Conservation (phyloP, 2,329 filamentous ascomycete species). For the Botryotinia globosa region DNA sequence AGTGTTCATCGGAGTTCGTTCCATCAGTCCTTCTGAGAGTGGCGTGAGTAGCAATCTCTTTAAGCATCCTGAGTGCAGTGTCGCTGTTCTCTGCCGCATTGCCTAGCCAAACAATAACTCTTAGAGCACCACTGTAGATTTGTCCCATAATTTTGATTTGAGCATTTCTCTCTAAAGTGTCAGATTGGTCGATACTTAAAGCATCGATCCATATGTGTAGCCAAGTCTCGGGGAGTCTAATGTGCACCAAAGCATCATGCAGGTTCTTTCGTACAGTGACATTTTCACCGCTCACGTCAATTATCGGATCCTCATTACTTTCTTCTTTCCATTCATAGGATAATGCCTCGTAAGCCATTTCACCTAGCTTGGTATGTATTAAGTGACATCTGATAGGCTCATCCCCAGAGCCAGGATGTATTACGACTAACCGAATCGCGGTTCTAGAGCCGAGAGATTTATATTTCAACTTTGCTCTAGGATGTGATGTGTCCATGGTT, state of each 20-base stretch:
- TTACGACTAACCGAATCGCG: neutral
- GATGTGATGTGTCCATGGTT: neutral
- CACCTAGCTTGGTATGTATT: neutral
- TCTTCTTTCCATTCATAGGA: neutral
- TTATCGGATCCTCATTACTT: neutral
- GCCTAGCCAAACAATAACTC: neutral
- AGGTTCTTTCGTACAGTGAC: neutral
- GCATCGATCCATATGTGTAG: neutral
- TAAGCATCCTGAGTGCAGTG: neutral
- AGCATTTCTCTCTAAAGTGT: neutral
- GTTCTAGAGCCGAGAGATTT: neutral
- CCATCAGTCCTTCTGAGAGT: neutral
- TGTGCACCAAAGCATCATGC: neutral
- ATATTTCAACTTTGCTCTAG: neutral
- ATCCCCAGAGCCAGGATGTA: neutral
- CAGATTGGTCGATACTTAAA: neutral
- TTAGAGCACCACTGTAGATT: neutral
- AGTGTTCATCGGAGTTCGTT: neutral
- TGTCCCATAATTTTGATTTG: neutral
- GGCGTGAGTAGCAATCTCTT: neutral
- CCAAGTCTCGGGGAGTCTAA: too few relatives aligned
- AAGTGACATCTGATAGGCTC: neutral
- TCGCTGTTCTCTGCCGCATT: neutral
- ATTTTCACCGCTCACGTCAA: neutral
- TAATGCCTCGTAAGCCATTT: neutral